These are phyloP conservation scores for Leccinum truebloodii DNA, from an alignment of 768 basidiomycete species.

Conservation along the genomic window DNA sequence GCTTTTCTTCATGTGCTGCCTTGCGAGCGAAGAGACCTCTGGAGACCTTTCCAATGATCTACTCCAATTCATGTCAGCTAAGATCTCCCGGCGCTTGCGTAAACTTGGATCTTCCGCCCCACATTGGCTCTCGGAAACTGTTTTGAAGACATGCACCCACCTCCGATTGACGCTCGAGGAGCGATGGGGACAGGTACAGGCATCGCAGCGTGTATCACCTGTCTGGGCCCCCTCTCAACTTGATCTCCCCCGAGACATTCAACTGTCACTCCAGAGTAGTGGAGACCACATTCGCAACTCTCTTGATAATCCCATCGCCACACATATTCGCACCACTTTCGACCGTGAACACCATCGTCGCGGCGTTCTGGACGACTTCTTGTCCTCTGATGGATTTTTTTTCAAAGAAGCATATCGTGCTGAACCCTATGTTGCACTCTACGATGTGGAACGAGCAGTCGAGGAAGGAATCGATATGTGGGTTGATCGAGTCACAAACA, in stretches of 20 bases:
- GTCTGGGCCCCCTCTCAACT: slow-evolving; percentile 32
- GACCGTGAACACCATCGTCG: background rate
- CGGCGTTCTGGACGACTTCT: slow-evolving; percentile 15
- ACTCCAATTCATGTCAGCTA: slow-evolving; percentile 1
- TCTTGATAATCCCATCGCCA: background rate
- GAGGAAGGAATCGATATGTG: slow-evolving; percentile 34
- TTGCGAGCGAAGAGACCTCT: slow-evolving; percentile 8
- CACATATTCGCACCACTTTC: background rate
- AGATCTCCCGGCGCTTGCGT: background rate
- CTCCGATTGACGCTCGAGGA: background rate
- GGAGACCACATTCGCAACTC: slow-evolving; percentile 29
- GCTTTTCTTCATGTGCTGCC: slow-evolving; percentile 23
- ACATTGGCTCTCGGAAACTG: background rate
- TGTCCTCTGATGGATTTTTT: slow-evolving; percentile 14
- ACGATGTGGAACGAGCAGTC: slow-evolving; percentile 39
- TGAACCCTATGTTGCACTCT: slow-evolving; percentile 25
- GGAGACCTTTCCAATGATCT: slow-evolving; percentile 1
- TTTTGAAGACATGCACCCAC: background rate
- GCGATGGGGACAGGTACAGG: slow-evolving; percentile 1
- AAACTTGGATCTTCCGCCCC: background rate
- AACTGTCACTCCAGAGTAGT: slow-evolving; percentile 34
- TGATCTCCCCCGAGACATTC: slow-evolving; percentile 31
- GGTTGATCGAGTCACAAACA: slow-evolving; percentile 19
- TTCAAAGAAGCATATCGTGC: slow-evolving; percentile 4
- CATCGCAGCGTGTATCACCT: slow-evolving; percentile 15